Base-by-base conservation (phyloP, 2,329 filamentous ascomycete genomes). In the Arthrinium phaeospermum region DNA sequence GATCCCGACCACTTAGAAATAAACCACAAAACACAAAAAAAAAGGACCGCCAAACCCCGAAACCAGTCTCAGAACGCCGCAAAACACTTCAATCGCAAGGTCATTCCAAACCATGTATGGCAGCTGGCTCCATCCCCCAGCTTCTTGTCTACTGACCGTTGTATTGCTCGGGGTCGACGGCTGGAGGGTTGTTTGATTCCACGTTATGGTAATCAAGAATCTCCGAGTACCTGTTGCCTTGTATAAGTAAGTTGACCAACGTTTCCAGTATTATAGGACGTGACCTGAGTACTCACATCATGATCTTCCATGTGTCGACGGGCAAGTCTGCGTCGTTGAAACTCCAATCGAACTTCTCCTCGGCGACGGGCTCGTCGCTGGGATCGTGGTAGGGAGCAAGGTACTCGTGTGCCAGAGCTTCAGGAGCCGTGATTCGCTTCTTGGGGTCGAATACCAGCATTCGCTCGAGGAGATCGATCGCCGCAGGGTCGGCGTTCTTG, bases 301-400 rank as follows among this genome's bases (percentile, higher is more conserved):
- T 99, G 82, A 99, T 98, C 87, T 99, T 99, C 96, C 96, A 99
- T n/a, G 95, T 98, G 81, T 99, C 96, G 69, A 98, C 95, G 0
- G 96, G 96, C 72, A 99, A 87, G 81, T 99, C 96, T 68, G 96
- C 96, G 79, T 99, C 96, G 83, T 98, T 98, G 86, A 99, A 99
- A 71, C 95, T 98, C 96, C 96, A 99, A 82, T 99, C 96, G 79
- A 99, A 99, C 86, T 98, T 98, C 87, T 98, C 95, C 74, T 98
- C 94, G 30, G 96, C 94, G 22, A 95, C 92, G 1, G 96, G 96
- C 87, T 99, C 96, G 80, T 99, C 96, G 64, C 94, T 96, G 12
- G 96, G 95, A 81, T 99, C 96, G 84, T 99, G 96, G 86, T 99
- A 99, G 10, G 96, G 96, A 13, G 94, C 90, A 68, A 99, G 93